A percentile compares a stretch with the other conserved stretches of the same genome.
Evolutionary conservation across 148 eudicot genomes (phyloP).

Genomic region (Heliamphora exappendiculata): DNA sequence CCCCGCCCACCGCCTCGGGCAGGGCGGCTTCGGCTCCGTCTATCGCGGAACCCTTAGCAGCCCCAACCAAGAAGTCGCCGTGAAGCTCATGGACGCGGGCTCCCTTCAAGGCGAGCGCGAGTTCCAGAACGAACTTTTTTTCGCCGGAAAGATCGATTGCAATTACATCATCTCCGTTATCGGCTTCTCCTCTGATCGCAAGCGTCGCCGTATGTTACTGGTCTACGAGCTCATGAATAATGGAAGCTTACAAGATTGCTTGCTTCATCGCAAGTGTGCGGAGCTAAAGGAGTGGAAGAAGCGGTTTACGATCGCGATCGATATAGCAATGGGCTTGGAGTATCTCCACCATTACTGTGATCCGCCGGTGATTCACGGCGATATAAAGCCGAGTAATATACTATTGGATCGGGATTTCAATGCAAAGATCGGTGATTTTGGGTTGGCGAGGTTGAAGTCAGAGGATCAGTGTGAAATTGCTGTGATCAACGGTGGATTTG

Average conservation of each 20-base stretch:
- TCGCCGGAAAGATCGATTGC: slow-evolving; percentile 48
- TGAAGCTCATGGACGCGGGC: slow-evolving; percentile 71
- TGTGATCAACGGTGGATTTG: slow-evolving; percentile 21
- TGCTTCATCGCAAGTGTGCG: slow-evolving; percentile 44
- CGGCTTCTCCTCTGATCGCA: slow-evolving; percentile 67
- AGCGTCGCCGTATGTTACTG: slow-evolving; percentile 59
- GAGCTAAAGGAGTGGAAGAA: slow-evolving; percentile 52
- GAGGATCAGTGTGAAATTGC: slow-evolving; percentile 24
- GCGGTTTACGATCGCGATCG: slow-evolving; percentile 46
- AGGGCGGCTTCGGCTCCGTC: slow-evolving; percentile 84
- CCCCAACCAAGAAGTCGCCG: slow-evolving; percentile 36
- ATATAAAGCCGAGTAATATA: slow-evolving; percentile 89
- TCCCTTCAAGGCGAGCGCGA: slow-evolving; percentile 93
- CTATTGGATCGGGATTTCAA: slow-evolving; percentile 49
- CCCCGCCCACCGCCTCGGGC: slow-evolving; percentile 58
- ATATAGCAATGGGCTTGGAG: slow-evolving; percentile 61
- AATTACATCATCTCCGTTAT: slow-evolving; percentile 41
- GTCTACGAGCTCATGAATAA: slow-evolving; percentile 78
- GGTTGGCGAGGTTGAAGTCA: slow-evolving; percentile 64
- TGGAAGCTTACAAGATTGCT: slow-evolving; percentile 86
- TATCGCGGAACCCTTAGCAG: slow-evolving; percentile 35
- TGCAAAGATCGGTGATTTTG: slow-evolving; percentile 87
- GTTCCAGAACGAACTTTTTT: slow-evolving; percentile 74
- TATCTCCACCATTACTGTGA: slow-evolving; percentile 69
- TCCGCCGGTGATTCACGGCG: slow-evolving; percentile 83